Percentiles rank a stretch among this genome's conserved stretches.
Evolutionary conservation across 2,329 filamentous ascomycete genomes (phyloP).

Genomic region (Endocalyx cinctus): DNA sequence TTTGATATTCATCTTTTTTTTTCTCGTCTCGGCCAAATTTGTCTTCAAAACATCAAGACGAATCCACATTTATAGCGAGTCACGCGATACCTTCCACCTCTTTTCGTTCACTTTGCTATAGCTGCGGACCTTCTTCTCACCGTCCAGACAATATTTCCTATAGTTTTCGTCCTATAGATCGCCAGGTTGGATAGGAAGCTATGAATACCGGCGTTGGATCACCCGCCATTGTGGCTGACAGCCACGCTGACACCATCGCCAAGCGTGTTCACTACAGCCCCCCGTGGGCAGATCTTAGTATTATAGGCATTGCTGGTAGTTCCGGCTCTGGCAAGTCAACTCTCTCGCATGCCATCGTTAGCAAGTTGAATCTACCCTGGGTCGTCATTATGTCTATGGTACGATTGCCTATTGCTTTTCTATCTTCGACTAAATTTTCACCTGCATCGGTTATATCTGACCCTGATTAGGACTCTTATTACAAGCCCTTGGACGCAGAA

Average conservation of each 20-base stretch:
- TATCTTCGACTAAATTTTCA: slow-evolving; percentile 6
- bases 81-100: slow-evolving; percentile 6
- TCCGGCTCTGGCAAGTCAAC: slow-evolving; percentile 96
- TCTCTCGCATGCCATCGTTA: slow-evolving; percentile 85
- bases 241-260: slow-evolving; percentile 39
- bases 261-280: slow-evolving; percentile 76
- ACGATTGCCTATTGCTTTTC: slow-evolving; percentile 29
- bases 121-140: too few relatives aligned
- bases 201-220: slow-evolving; percentile 25
- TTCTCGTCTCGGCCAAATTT: too few relatives aligned
- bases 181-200: slow-evolving; percentile 8
- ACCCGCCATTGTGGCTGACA: slow-evolving; percentile 25
- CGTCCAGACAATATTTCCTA: too few relatives aligned
- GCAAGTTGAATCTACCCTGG: slow-evolving; percentile 88
- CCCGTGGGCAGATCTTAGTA: slow-evolving; percentile 93
- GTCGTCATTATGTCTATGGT: slow-evolving; percentile 97
- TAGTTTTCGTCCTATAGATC: too few relatives aligned
- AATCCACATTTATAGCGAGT: too few relatives aligned
- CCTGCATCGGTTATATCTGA: slow-evolving; percentile 13
- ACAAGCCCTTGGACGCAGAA: slow-evolving; percentile 80
- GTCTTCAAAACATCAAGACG: too few relatives aligned
- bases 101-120: too few relatives aligned
- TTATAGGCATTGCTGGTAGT: slow-evolving; percentile 92
- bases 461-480: slow-evolving; percentile 78
- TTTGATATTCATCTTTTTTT: too few relatives aligned